Evolutionary conservation across 495 filamentous ascomycete species (phyloP).

Genomic region (Lophiotrema nucula): DNA sequence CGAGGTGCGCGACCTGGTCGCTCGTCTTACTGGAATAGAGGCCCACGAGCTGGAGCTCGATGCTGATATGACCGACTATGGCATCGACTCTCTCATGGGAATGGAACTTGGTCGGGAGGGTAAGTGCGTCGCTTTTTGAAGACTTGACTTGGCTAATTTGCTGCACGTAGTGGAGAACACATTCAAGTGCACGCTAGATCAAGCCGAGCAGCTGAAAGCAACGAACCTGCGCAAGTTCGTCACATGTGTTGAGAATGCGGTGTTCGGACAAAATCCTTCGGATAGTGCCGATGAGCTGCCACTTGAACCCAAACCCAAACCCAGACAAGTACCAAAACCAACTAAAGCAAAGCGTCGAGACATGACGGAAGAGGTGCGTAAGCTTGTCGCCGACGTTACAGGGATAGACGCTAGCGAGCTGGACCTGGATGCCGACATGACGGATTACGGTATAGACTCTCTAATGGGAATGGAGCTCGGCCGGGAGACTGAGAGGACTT

Average conservation of each 20-base stretch:
- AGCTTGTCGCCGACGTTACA: slow-evolving; percentile 22
- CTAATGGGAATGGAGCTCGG: slow-evolving; percentile 14
- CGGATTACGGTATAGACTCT: slow-evolving; percentile 18
- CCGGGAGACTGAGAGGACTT: background rate
- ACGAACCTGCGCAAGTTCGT: too few species aligned
- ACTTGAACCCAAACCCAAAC: too few species aligned
- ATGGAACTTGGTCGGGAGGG: slow-evolving; percentile 10
- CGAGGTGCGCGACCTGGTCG: background rate
- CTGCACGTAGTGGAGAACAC: too few species aligned
- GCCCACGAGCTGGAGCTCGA: background rate
- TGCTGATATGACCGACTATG: slow-evolving; percentile 6
- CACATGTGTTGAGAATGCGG: too few species aligned
- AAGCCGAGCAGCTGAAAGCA: too few species aligned
- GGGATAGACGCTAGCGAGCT: background rate
- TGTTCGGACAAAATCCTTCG: too few species aligned
- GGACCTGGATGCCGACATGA: background rate
- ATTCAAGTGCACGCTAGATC: too few species aligned
- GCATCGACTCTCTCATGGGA: slow-evolving; percentile 18
- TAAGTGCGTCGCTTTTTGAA: background rate
- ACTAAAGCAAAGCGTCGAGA: too few species aligned
- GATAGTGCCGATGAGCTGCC: too few species aligned
- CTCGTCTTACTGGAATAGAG: background rate
- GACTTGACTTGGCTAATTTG: background rate
- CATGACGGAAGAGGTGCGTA: too few species aligned
- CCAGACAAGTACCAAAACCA: too few species aligned